These are phyloP conservation scores for Dittrichia graveolens DNA, from an alignment of 129 eudicot genomes.

Conservation along the genomic window DNA sequence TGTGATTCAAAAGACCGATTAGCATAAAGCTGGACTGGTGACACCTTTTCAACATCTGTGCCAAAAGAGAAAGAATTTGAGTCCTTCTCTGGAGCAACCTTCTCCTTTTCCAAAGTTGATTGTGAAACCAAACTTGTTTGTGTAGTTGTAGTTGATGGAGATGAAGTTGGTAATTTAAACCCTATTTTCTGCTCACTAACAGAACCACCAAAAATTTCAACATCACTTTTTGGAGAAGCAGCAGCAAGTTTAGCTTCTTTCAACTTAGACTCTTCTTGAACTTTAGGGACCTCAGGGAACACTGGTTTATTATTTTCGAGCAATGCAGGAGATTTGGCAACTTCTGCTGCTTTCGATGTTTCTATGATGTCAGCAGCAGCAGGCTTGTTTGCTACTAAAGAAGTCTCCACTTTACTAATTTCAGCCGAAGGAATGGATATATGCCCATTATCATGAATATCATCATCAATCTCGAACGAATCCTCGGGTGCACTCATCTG, in stretches of 20 bases:
- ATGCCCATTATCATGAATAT: conserved; percentile 43
- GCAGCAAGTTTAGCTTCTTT: conserved; percentile 30
- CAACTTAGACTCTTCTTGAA: conserved; percentile 25
- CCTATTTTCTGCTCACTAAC: conserved; percentile 30
- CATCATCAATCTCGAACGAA: conserved; percentile 51
- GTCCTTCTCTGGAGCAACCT: conserved; percentile 29
- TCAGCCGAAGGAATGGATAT: conserved; percentile 25
- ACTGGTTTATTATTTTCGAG: conserved; percentile 23
- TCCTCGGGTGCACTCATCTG: conserved; percentile 78
- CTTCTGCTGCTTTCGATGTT: neutral
- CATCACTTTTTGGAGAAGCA: conserved; percentile 26
- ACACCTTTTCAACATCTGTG: conserved; percentile 34
- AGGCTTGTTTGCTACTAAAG: conserved; percentile 21
- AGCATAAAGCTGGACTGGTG: conserved; percentile 35
- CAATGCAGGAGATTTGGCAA: conserved; percentile 20
- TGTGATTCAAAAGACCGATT: conserved; percentile 22
- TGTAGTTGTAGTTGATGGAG: conserved; percentile 27
- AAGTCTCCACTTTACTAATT: conserved; percentile 24
- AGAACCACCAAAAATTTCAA: conserved; percentile 27
- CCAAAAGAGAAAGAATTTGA: conserved; percentile 26
- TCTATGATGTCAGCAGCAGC: conserved; percentile 24
- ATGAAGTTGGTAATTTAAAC: conserved; percentile 29
- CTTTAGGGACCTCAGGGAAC: conserved; percentile 29
- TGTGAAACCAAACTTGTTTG: conserved; percentile 23
- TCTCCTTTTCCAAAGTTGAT: conserved; percentile 28